phyloP scores from a whole-genome alignment of 306 rosid species.

The Castanea sativa region DNA sequence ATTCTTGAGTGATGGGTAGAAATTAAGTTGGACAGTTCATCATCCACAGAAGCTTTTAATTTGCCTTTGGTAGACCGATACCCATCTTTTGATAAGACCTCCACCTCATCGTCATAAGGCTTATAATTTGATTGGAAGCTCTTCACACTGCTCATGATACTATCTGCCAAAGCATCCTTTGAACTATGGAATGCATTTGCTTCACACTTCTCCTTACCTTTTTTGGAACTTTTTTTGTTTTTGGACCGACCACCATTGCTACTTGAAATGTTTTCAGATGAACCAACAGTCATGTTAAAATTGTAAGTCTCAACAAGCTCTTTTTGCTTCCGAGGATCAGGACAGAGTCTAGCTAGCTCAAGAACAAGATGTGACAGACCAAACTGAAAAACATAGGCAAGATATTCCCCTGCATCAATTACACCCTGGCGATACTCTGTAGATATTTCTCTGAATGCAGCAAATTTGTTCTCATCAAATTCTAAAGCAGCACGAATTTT shows the following conservation, averaged over 20 bases:
- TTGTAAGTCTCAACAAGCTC: constrained; percentile 13
- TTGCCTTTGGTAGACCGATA: neutral
- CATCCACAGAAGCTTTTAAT: constrained; percentile 1
- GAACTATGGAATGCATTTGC: neutral
- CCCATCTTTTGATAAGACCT: constrained; percentile 5
- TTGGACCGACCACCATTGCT: neutral
- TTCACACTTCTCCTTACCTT: constrained; percentile 15
- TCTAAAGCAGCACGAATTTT: constrained; percentile 7
- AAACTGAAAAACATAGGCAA: neutral
- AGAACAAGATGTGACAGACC: constrained; percentile 4
- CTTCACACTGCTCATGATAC: neutral
- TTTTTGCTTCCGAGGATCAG: constrained; percentile 5
- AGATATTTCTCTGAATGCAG: neutral
- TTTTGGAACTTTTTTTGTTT: neutral
- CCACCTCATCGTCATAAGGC: neutral
- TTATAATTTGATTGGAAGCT: neutral
- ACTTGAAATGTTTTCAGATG: neutral
- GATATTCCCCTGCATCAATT: neutral
- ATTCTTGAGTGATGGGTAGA: neutral
- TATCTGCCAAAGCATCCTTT: neutral
- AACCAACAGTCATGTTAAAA: neutral
- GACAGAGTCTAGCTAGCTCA: constrained; percentile 14
- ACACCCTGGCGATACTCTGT: neutral
- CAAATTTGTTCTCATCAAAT: neutral
- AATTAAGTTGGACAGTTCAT: neutral